Percentiles rank a stretch among this genome's conserved stretches.
Conservation (phyloP, 1,284 basidiomycete genomes). For the Limonomyces culmigenus region DNA sequence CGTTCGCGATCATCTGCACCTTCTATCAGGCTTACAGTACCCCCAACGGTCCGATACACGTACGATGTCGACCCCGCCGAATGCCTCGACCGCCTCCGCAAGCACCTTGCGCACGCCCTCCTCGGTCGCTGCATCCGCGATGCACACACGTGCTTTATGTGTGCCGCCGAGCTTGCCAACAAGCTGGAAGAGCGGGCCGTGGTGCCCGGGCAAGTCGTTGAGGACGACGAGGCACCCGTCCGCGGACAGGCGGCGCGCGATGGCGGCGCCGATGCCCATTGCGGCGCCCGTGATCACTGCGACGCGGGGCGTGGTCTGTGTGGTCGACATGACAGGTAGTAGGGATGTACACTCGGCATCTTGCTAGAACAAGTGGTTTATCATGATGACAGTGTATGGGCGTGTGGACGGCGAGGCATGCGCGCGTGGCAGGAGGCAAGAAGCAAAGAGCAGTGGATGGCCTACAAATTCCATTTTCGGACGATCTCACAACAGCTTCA, state of each 20-base stretch:
- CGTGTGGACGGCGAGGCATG: no score
- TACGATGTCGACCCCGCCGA: slow-evolving; percentile 16
- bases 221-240: slow-evolving; percentile 4
- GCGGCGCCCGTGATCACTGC: slow-evolving; percentile 1
- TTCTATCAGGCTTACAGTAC: background rate
- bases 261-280: slow-evolving; percentile 2
- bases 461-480: no score
- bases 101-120: background rate
- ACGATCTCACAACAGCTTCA: slow-evolving; percentile 31
- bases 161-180: background rate
- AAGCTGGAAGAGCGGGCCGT: background rate
- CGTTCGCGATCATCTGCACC: slow-evolving; percentile 18
- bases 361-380: no score
- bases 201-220: background rate
- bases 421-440: no score
- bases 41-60: background rate
- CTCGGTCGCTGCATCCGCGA: background rate
- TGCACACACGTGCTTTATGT: background rate
- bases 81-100: slow-evolving; percentile 9
- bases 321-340: no score
- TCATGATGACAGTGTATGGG: no score
- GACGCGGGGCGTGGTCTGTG: no score
- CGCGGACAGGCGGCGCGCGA: slow-evolving; percentile 3
- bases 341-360: no score
- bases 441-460: no score